A percentile compares a stretch with the other conserved stretches of the same genome.
These are phyloP conservation scores for Acanthamoeba royreba DNA, from an alignment of 208 protist genomes.

Conservation along the genomic window DNA sequence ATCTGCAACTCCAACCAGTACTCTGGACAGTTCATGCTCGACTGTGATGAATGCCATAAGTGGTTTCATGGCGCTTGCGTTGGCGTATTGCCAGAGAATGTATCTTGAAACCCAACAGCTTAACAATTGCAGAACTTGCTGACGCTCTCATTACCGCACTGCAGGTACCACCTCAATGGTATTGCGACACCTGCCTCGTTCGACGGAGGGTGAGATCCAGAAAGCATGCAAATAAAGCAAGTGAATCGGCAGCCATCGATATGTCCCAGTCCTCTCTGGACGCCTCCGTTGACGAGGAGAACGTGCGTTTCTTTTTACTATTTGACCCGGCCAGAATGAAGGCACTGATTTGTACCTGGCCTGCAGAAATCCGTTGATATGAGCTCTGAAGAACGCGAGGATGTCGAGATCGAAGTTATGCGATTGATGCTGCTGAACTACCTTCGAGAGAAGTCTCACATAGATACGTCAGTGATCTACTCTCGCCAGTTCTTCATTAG, in stretches of 20 bases:
- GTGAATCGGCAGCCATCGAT: too few relatives aligned
- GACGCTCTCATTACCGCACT: too few relatives aligned
- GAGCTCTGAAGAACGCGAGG: neutral
- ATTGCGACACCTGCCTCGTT: slow-evolving; percentile 36
- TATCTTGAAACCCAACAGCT: neutral
- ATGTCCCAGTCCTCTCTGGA: neutral
- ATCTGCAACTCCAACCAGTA: neutral
- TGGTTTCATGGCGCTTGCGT: slow-evolving; percentile 47
- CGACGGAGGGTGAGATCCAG: neutral
- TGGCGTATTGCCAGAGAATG: neutral
- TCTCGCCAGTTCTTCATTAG: slow-evolving; percentile 45
- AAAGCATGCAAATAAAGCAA: neutral
- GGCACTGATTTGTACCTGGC: too few relatives aligned
- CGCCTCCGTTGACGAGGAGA: neutral
- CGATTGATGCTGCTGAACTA: slow-evolving; percentile 30
- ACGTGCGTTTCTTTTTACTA: too few relatives aligned
- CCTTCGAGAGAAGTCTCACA: neutral
- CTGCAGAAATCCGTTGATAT: neutral
- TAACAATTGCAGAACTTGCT: too few relatives aligned
- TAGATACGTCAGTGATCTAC: neutral
- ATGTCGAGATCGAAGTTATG: slow-evolving; percentile 5
- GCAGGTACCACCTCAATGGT: neutral
- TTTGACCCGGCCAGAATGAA: too few relatives aligned
- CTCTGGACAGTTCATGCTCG: slow-evolving; percentile 21
- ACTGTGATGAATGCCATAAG: slow-evolving; percentile 48